Evolutionary conservation across 306 rosid genomes (phyloP).

Genomic region (Glycyrrhiza uralensis): DNA sequence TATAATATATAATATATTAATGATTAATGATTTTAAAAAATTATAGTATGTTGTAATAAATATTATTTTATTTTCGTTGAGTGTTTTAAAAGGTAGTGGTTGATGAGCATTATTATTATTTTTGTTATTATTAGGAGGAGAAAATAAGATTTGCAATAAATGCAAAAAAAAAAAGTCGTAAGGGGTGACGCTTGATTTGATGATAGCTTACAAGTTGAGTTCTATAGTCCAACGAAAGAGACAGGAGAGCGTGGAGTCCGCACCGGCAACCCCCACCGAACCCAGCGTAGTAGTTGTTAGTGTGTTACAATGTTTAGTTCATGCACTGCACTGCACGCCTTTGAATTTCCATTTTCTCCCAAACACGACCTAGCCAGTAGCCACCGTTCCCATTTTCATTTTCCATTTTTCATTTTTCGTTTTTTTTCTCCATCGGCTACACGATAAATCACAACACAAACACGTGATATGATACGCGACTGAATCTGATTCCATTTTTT

Average conservation of each 20-base stretch:
- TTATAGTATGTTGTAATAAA: no score
- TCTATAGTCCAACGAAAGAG: neutral
- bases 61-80: no score
- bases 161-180: neutral
- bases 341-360: neutral
- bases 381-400: neutral
- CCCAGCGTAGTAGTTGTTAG: no score
- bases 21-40: no score
- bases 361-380: neutral
- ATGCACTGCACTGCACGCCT: no score
- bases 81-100: no score
- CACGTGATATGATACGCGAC: neutral
- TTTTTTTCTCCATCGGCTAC: neutral
- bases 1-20: no score
- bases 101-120: no score
- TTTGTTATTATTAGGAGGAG: no score
- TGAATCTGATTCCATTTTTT: neutral
- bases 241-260: neutral
- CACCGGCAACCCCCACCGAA: neutral
- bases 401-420: neutral
- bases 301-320: no score
- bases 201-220: neutral
- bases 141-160: neutral
- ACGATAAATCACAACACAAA: neutral
- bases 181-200: neutral